Evolutionary conservation across 129 eudicot species (phyloP), one percentile per base, ranked within the genome.

Genomic region (Mikania micrantha): DNA sequence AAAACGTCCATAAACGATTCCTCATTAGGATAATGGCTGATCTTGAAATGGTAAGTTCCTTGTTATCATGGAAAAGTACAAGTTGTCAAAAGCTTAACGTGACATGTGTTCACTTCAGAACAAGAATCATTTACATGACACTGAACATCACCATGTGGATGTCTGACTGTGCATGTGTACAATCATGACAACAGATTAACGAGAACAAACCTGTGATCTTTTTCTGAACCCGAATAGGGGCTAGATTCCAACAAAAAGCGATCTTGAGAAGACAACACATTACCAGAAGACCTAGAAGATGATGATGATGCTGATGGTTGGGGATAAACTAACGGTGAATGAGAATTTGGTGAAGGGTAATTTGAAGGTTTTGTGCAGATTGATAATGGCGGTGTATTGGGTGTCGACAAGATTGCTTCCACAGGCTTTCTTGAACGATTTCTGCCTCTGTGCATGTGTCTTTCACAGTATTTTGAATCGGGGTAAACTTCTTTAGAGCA

Each of bases 201-300:
- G 27, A 61, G 3, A 72, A 44, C 61, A 71, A 31, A 72, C 80
- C 87, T 80, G 77, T 60, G 81, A 64, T 84, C 84, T 79, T 75
- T 87, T 70, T 72, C 82, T 45, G 88, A 49, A 58, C 32, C 79
- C 8, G 85, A 74, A 17, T 56, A 83, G 53, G 76, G 50, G 68
- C 76, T 72, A 78, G 95, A 75, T 38, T 85, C 91, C 85, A 85
- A 39, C 74, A 79, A 70, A 73, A 85, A 73, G 62, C 76, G 74
- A 71, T 84, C 90, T 31, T 70, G 80, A 35, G 85, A 69, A 47
- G 80, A 67, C 56, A 54, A 21, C 15, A 53, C 79, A 80, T 42
- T 62, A 44, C 78, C 80, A 27, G 79, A 68, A 69, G 77, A 44
- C 63, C 82, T 82, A 5, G 88, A 54, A 22, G 60, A 67, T 48